Evolutionary conservation across 257 asterid genomes (phyloP), one percentile per base, ranked within the genome.

Genomic region (Petrea volubilis): DNA sequence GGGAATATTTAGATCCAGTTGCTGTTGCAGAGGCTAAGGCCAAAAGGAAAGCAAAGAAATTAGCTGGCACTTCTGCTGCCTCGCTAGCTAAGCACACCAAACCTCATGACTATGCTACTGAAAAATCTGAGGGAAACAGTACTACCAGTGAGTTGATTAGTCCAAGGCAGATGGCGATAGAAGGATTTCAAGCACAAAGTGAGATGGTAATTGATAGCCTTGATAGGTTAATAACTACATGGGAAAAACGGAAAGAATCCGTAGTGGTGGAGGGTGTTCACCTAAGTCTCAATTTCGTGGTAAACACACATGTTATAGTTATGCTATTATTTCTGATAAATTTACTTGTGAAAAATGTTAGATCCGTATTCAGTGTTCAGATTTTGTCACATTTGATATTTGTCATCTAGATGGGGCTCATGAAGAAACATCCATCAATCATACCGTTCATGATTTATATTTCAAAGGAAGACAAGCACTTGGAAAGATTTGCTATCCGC

Each of bases 181-280:
- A 90, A 86, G 98, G 98, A 62, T 92, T 78, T 68, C 90, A 92
- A 78, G 98, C 98, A 67, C 98, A 92, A 73, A 92, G 98, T 74
- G 98, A 92, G 85, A 92, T 92, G 98, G 98, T 92, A 52, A 92
- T 92, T 57, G 98, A 92, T 63, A 92, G 98, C 78, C 98, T 92
- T 23, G 97, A 92, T 71, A 89, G 97, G 61, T 86, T 92, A 78
- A 92, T 92, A 70, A 86, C 97, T 29, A 87, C 88, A 9, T 92
- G 98, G 98, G 98, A 92, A 78, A 85, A 90, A 68, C 84, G 92
- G 75, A 90, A 88, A 78, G 97, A 92, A 70, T 92, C 98, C 11
- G 98, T 90, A 7, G 97, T 92, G 50, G 98, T 92, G 70, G 98
- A 92, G 90, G 98, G 98, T 31, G 98, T 92, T 64, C 98, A 92